Conservation (phyloP, 345 rosid species). For the Bruguiera sexangula region DNA sequence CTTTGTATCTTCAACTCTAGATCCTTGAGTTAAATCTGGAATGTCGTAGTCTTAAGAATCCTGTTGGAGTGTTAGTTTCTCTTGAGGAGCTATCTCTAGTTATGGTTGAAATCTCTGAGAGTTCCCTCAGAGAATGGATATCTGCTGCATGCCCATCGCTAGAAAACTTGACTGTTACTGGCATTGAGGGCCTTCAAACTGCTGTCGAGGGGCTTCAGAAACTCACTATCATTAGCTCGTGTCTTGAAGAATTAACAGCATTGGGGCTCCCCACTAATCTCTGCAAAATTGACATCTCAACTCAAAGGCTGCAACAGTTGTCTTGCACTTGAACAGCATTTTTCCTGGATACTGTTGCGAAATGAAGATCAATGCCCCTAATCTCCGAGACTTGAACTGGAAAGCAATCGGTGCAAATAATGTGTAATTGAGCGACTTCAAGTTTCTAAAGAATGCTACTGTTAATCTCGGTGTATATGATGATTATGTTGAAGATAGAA, state of each 20-base stretch:
- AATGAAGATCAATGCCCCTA: conserved; percentile 7
- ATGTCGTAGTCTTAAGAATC: background rate
- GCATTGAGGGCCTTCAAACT: no score
- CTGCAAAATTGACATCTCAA: background rate
- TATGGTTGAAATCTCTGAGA: background rate
- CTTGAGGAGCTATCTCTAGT: conserved; percentile 1
- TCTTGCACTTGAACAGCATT: background rate
- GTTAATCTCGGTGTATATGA: background rate
- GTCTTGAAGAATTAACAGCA: conserved; percentile 1
- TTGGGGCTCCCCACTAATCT: background rate
- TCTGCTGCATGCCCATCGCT: conserved; percentile 8
- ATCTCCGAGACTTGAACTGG: conserved; percentile 1
- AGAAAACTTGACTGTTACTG: background rate
- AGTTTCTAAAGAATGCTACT: background rate
- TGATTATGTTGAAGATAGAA: background rate
- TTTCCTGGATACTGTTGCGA: background rate
- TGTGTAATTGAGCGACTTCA: background rate
- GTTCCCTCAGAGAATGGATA: background rate
- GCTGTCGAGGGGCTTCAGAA: background rate
- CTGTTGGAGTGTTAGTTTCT: background rate
- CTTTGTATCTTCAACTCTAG: background rate
- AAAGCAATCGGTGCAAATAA: background rate
- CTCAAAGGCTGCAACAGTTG: background rate
- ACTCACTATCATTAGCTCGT: background rate
- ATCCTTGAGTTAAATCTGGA: background rate